These are phyloP conservation scores for Xylaria bambusicola DNA, from an alignment of 495 filamentous ascomycete species.

Conservation along the genomic window DNA sequence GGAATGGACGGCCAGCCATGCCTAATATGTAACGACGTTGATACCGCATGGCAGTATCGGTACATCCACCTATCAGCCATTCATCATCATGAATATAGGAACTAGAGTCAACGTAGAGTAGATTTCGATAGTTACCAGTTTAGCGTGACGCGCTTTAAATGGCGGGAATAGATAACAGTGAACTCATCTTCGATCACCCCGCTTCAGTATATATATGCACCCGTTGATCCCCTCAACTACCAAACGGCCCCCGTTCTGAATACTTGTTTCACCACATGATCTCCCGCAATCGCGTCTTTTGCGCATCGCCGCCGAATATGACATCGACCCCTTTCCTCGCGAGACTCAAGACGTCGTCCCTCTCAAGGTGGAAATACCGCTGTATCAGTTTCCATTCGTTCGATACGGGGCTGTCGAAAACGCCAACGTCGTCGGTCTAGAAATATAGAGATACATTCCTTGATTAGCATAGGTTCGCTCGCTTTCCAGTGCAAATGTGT, in stretches of 20 bases:
- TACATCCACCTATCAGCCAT: too few species aligned
- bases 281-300: constrained; percentile 58
- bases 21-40: constrained; percentile 15
- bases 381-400: constrained; percentile 77
- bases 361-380: constrained; percentile 64
- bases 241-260: too few species aligned
- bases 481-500: background rate
- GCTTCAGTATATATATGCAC: too few species aligned
- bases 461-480: background rate
- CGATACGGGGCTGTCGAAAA: constrained; percentile 77
- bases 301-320: constrained; percentile 65
- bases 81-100: too few species aligned
- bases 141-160: too few species aligned
- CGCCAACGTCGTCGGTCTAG: constrained; percentile 87
- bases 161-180: too few species aligned
- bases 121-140: too few species aligned
- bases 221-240: background rate
- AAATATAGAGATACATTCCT: constrained; percentile 8
- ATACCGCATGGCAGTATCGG: too few species aligned
- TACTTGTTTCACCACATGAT: constrained; percentile 55
- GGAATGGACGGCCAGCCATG: constrained; percentile 58
- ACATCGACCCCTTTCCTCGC: constrained; percentile 57
- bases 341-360: constrained; percentile 57
- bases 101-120: too few species aligned
- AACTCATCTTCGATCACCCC: too few species aligned